These are phyloP conservation scores for Ligustrum vulgare DNA, from an alignment of 257 asterid genomes.

Conservation along the genomic window DNA sequence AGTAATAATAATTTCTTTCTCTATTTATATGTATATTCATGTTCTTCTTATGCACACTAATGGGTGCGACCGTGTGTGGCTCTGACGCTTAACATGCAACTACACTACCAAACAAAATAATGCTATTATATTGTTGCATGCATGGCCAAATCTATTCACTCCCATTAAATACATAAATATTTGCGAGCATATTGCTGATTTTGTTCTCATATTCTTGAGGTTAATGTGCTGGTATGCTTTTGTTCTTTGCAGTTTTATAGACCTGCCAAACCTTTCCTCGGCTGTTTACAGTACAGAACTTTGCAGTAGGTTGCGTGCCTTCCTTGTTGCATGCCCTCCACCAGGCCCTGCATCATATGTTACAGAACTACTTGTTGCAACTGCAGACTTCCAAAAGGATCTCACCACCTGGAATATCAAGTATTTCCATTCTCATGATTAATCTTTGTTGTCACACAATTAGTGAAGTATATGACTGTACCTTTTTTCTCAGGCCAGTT, in stretches of 20 bases:
- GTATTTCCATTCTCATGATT: constrained; percentile 24
- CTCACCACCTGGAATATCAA: constrained; percentile 53
- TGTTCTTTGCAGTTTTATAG: constrained; percentile 41
- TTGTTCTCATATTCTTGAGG: not conserved
- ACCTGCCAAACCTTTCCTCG: constrained; percentile 55
- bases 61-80: not conserved
- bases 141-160: not conserved
- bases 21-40: not conserved
- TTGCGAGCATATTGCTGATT: not conserved
- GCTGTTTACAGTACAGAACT: constrained; percentile 57
- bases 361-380: constrained; percentile 51
- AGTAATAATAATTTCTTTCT: not conserved
- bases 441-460: not conserved
- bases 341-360: constrained; percentile 54
- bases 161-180: not conserved
- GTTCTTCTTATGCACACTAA: not conserved
- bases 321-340: constrained; percentile 62
- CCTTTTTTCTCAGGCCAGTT: constrained; percentile 36
- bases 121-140: not conserved
- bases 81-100: no score
- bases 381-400: constrained; percentile 58
- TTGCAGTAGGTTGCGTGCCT: constrained; percentile 52
- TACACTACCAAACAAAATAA: no score
- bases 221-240: not conserved
- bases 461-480: not conserved